These are phyloP conservation scores for Leccinum boreale DNA, from an alignment of 768 basidiomycete genomes.

Conservation along the genomic window DNA sequence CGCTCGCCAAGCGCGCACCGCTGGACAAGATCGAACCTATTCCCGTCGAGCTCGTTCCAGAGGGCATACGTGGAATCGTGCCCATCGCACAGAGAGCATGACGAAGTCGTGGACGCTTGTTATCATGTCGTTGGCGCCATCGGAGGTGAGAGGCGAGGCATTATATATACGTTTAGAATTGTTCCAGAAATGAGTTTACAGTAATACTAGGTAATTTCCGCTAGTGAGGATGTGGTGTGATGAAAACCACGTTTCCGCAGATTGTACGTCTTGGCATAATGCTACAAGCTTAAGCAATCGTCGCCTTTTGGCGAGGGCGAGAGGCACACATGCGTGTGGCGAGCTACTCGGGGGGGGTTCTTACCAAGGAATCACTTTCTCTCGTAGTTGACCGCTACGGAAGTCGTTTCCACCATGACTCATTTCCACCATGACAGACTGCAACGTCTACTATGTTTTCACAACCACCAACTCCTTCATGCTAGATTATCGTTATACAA, in stretches of 20 bases:
- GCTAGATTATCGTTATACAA: too few species aligned
- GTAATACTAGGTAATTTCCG: conserved; percentile 10
- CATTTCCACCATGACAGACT: conserved; percentile 28
- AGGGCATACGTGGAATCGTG: conserved; percentile 59
- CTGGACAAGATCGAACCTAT: conserved; percentile 65
- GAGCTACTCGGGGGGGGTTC: too few species aligned
- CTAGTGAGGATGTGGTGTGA: background rate
- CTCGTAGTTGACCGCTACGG: too few species aligned
- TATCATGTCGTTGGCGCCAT: background rate
- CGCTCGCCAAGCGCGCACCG: conserved; percentile 75
- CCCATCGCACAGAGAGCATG: conserved; percentile 40
- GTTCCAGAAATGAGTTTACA: conserved; percentile 10
- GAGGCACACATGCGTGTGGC: too few species aligned
- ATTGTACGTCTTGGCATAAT: too few species aligned
- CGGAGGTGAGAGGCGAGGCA: background rate
- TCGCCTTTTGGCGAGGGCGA: too few species aligned
- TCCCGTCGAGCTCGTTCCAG: conserved; percentile 63
- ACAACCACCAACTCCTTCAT: too few species aligned
- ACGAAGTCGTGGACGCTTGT: background rate
- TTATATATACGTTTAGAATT: background rate
- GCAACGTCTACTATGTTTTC: too few species aligned
- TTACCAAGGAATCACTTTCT: too few species aligned
- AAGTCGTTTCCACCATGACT: too few species aligned
- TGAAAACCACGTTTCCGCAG: too few species aligned
- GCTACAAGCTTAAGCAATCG: too few species aligned